Percentiles rank a stretch among this genome's conserved stretches.
phyloP scores from a whole-genome alignment of 2,329 filamentous ascomycete species.

The Pestalotiopsis sp. region DNA sequence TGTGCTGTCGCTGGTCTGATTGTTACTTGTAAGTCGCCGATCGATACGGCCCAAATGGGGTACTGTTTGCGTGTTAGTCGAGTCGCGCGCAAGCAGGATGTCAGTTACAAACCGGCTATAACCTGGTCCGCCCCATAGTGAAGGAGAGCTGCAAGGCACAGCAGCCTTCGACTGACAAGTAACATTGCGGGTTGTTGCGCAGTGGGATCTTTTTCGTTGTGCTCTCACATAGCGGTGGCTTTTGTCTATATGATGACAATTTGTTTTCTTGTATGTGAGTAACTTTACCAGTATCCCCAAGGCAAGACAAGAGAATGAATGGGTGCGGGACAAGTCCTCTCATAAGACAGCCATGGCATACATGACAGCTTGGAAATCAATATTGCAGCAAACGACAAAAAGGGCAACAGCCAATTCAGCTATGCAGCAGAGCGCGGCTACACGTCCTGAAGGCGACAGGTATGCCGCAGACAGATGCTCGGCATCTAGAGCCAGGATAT shows the following conservation, averaged over 20 bases:
- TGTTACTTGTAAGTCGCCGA: background rate
- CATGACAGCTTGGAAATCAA: background rate
- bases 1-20: background rate
- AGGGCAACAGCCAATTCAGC: background rate
- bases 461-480: background rate
- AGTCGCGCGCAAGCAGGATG: background rate
- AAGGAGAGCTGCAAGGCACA: constrained; percentile 23
- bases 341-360: background rate
- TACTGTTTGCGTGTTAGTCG: background rate
- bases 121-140: constrained; percentile 20
- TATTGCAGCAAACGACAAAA: background rate
- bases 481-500: background rate
- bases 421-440: background rate
- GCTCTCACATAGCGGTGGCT: constrained; percentile 20
- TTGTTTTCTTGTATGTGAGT: background rate
- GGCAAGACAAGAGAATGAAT: background rate
- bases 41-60: constrained; percentile 3
- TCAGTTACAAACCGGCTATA: constrained; percentile 22
- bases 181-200: constrained; percentile 19
- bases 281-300: background rate
- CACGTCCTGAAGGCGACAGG: background rate
- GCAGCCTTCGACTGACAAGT: constrained; percentile 19
- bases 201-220: background rate
- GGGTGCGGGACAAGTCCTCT: background rate
- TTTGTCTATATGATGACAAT: constrained; percentile 13